Evolutionary conservation across 306 rosid genomes (phyloP), one percentile per base, ranked within the genome.

Genomic region (Lathyrus tuberosus): DNA sequence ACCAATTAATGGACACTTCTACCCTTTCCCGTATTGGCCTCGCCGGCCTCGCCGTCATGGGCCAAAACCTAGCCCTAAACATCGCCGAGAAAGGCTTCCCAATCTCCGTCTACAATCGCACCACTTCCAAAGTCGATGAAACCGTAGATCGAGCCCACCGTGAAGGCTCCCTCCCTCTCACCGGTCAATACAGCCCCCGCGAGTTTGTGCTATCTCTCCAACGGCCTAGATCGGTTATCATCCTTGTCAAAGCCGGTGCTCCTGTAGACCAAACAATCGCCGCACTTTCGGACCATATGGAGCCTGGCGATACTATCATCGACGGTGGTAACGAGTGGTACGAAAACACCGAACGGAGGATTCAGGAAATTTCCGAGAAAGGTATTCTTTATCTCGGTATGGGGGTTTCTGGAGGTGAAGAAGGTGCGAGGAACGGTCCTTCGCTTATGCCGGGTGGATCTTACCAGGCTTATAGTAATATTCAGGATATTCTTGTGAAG

Each of bases 301-400:
- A 93, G 17, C 88, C 97, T 13, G 98, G 98, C 1, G 98, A 90
- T 44, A 40, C 81, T 64, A 90, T 93, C 60, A 90, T 93, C 60
- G 96, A 93, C 53, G 97, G 98, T 14, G 98, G 98, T 4, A 93
- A 93, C 73, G 98, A 93, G 72, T 93, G 98, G 97, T 92, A 93
- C 18, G 84, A 85, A 64, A 93, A 93, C 41, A 90, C 96, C 12
- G 98, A 93, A 62, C 91, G 97, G 14, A 79, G 96, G 37, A 93
- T 88, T 41, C 40, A 6, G 0, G 80, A 85, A 3, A 92, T 79
- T 10, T 20, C 78, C 0, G 62, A 77, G 0, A 73, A 72, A 10
- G 98, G 97, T 0, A 37, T 93, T 22, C 87, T 93, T 8, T 93
- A 93, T 47, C 79, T 93, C 14, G 94, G 97, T 9, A 93, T 93